phyloP scores from a whole-genome alignment of 345 rosid species.

The Salix brachista region DNA sequence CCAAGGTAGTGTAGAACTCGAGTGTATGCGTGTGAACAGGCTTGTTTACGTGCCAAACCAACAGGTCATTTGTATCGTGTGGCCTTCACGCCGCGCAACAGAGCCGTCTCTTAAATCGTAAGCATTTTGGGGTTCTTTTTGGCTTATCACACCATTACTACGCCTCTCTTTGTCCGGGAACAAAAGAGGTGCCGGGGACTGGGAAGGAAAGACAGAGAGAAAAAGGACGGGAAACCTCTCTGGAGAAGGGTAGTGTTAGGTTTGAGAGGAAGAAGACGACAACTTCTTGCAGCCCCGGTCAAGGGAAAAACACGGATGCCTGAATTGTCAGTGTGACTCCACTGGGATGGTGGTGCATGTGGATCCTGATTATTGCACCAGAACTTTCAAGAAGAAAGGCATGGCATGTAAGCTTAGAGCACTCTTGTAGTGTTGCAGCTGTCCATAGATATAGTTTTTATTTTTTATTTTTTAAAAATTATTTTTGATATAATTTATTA shows the following conservation, averaged over 20 bases:
- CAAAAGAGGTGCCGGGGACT: not conserved
- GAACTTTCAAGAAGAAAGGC: not conserved
- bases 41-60: not conserved
- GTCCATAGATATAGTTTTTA: no score
- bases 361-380: not conserved
- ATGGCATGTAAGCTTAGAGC: no score
- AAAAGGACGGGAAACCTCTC: not conserved
- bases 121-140: not conserved
- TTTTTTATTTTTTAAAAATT: no score
- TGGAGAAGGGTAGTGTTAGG: not conserved
- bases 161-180: not conserved
- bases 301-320: constrained; percentile 8
- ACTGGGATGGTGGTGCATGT: not conserved
- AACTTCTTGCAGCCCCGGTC: no score
- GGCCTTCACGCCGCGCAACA: not conserved
- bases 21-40: not conserved
- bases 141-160: not conserved
- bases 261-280: not conserved
- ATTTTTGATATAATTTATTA: no score
- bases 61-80: not conserved
- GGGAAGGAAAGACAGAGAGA: not conserved
- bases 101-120: not conserved
- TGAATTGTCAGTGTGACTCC: not conserved
- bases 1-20: not conserved
- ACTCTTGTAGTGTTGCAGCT: no score